Conservation (phyloP, 805 yeast genomes). For the Ogataea naganishii region DNA sequence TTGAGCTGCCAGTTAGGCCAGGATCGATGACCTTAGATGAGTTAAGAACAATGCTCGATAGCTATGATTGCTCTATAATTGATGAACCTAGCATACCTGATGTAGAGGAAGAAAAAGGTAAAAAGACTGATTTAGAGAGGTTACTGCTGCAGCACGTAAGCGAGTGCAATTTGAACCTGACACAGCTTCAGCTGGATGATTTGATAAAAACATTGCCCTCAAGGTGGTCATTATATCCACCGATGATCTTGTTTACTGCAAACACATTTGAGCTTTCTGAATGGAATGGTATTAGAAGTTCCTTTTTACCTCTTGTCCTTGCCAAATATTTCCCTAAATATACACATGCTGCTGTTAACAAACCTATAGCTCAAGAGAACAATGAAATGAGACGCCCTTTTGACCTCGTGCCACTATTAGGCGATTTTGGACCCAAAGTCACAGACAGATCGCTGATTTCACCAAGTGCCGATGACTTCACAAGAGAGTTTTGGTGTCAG, state of each 20-base stretch:
- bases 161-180: too few relatives aligned
- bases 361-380: constrained; percentile 40
- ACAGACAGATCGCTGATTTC: constrained; percentile 15
- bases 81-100: too few relatives aligned
- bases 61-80: too few relatives aligned
- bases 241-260: constrained; percentile 50
- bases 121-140: too few relatives aligned
- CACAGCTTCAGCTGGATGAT: too few relatives aligned
- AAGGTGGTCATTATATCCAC: constrained; percentile 58
- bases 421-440: constrained; percentile 51
- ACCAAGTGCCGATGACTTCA: constrained; percentile 37
- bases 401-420: constrained; percentile 49
- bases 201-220: constrained; percentile 27
- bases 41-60: too few relatives aligned
- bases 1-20: too few relatives aligned
- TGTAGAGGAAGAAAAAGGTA: too few relatives aligned
- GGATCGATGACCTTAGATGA: too few relatives aligned
- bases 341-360: constrained; percentile 65
- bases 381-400: constrained; percentile 48
- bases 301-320: constrained; percentile 5
- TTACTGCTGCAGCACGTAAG: too few relatives aligned
- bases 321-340: constrained; percentile 9
- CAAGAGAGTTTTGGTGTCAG: constrained; percentile 61
- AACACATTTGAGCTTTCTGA: constrained; percentile 31
- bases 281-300: constrained; percentile 21